A percentile compares a stretch with the other conserved stretches of the same genome.
These are phyloP conservation scores for Umbelopsis vinacea DNA, from an alignment of 192 early-diverging fungal genomes.

Conservation along the genomic window DNA sequence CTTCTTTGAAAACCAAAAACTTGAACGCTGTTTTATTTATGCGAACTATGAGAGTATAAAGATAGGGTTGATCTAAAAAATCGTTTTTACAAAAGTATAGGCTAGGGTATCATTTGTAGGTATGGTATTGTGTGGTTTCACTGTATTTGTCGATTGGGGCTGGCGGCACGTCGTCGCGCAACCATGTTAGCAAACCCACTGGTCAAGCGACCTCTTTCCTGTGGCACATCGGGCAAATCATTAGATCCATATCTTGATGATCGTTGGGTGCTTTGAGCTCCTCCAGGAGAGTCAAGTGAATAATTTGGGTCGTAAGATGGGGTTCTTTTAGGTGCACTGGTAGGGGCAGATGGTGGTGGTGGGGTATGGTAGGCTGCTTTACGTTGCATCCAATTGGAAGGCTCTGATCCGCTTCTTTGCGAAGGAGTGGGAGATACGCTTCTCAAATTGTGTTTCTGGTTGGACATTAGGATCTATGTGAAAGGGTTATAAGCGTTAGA, in stretches of 20 bases:
- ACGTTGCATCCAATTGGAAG: slow-evolving; percentile 8
- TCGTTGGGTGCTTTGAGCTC: neutral
- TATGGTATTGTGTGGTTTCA: neutral
- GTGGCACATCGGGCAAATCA: neutral
- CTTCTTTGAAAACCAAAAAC: neutral
- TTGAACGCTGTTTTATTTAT: neutral
- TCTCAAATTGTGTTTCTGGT: slow-evolving; percentile 1
- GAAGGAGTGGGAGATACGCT: slow-evolving; percentile 15
- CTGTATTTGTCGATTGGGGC: neutral
- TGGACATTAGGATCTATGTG: neutral
- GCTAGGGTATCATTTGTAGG: slow-evolving; percentile 5
- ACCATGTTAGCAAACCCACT: neutral
- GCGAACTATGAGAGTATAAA: neutral
- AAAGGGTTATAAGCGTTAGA: no score
- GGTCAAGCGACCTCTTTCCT: neutral
- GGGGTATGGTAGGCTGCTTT: slow-evolving; percentile 9
- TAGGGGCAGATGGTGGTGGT: neutral
- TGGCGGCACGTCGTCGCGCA: slow-evolving; percentile 3
- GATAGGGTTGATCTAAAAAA: slow-evolving; percentile 2
- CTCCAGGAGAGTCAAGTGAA: neutral
- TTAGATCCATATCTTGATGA: slow-evolving; percentile 2
- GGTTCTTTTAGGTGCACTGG: neutral
- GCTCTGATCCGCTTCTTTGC: neutral
- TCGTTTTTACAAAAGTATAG: slow-evolving; percentile 9
- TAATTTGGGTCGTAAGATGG: neutral